A percentile compares a stretch with the other conserved stretches of the same genome.
Conservation (phyloP, 768 basidiomycete genomes). For the Tylopilus felleus region DNA sequence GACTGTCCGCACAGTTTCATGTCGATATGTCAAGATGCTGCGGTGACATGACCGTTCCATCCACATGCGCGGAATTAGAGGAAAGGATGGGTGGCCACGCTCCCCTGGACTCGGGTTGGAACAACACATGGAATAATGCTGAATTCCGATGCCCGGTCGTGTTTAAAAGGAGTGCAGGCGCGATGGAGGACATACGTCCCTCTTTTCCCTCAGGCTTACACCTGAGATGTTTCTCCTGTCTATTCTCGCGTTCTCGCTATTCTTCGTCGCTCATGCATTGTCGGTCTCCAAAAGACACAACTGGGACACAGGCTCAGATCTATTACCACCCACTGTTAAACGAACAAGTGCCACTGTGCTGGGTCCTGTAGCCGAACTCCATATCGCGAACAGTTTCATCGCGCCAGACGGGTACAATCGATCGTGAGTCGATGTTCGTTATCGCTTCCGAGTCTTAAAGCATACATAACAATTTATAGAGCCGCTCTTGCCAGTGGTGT, state of each 20-base stretch:
- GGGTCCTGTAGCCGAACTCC: background rate
- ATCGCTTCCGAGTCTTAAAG: too few species aligned
- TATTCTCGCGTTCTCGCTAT: background rate
- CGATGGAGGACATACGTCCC: background rate
- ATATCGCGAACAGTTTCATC: background rate
- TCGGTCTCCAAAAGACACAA: background rate
- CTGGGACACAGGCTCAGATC: background rate
- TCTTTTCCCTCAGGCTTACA: background rate
- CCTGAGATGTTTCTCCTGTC: background rate
- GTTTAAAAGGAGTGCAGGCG: background rate
- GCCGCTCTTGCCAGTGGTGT: background rate
- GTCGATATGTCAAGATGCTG: background rate
- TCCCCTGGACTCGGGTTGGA: background rate
- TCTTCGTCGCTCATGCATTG: background rate
- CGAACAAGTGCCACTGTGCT: background rate
- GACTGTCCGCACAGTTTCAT: background rate
- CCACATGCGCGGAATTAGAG: background rate
- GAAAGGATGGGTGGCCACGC: background rate
- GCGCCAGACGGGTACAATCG: conserved; percentile 2
- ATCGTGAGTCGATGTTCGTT: background rate
- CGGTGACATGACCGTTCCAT: too few species aligned
- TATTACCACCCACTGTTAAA: background rate
- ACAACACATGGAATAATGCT: background rate
- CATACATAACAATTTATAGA: background rate
- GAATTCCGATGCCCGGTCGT: background rate